Evolutionary conservation across 2,329 filamentous ascomycete genomes (phyloP).

Genomic region (Fusarium sp.): DNA sequence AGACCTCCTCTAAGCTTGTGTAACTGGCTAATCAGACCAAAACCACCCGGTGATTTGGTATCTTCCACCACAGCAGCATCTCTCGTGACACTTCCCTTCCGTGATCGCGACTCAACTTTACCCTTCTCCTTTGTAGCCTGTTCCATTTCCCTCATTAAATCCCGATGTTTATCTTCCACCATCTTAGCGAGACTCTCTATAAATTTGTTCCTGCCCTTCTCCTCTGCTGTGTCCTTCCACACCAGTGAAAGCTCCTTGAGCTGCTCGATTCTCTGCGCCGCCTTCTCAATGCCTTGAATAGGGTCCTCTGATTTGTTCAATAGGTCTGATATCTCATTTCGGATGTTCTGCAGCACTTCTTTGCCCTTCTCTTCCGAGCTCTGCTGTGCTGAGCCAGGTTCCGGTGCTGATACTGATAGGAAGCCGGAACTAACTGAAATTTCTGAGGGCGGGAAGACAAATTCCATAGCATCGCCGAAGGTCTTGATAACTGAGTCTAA

Average conservation of each 20-base stretch:
- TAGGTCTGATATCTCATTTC: conserved; percentile 77
- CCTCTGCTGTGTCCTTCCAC: conserved; percentile 96
- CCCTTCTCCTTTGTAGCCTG: conserved; percentile 54
- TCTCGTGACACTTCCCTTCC: conserved; percentile 52
- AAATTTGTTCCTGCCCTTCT: conserved; percentile 84
- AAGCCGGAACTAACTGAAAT: conserved; percentile 86
- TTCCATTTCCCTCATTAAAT: conserved; percentile 65
- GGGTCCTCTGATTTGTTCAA: conserved; percentile 69
- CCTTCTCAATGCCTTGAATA: conserved; percentile 77
- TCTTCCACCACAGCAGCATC: conserved; percentile 52
- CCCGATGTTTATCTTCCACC: conserved; percentile 79
- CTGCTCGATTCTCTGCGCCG: conserved; percentile 78
- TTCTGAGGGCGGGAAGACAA: conserved; percentile 90
- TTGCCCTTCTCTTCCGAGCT: conserved; percentile 89
- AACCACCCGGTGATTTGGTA: conserved; percentile 62
- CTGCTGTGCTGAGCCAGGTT: conserved; percentile 71
- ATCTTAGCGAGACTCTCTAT: conserved; percentile 84
- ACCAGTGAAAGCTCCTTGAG: conserved; percentile 81
- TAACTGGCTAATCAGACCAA: conserved; percentile 72
- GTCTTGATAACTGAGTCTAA: conserved; percentile 90
- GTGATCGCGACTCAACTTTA: conserved; percentile 51
- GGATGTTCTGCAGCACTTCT: conserved; percentile 77
- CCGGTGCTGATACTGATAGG: conserved; percentile 88
- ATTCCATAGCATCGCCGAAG: conserved; percentile 96
- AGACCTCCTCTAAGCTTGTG: conserved; percentile 69